Conservation (phyloP, 805 yeast species). For the Citeromyces matritensis region DNA sequence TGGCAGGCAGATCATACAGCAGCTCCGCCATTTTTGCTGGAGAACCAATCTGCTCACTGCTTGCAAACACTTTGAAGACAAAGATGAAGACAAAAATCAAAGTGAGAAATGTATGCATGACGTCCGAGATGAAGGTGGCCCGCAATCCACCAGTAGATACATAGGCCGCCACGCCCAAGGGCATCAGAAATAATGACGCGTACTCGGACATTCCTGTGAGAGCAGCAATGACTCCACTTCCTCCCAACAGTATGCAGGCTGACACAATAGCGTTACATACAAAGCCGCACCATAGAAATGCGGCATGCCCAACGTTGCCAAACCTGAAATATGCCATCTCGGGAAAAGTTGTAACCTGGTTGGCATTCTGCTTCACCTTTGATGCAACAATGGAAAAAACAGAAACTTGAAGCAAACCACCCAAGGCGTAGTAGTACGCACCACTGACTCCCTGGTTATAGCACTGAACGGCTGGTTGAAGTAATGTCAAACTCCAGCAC, state of each 20-base stretch:
- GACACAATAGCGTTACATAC: constrained; percentile 12
- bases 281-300: constrained; percentile 8
- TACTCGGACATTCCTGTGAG: constrained; percentile 11
- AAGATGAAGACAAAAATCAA: constrained; percentile 14
- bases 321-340: constrained; percentile 12
- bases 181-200: constrained; percentile 13
- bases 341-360: constrained; percentile 10
- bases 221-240: constrained; percentile 13
- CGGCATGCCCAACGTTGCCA: constrained; percentile 8
- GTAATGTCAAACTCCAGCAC: constrained; percentile 12
- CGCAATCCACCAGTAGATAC: constrained; percentile 19
- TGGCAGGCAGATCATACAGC: constrained; percentile 6
- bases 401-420: constrained; percentile 9
- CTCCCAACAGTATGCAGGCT: constrained; percentile 13
- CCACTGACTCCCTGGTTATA: constrained; percentile 12
- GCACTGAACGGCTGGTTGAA: constrained; percentile 9
- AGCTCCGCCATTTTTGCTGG: constrained; percentile 13
- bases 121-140: constrained; percentile 18
- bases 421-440: constrained; percentile 10
- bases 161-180: constrained; percentile 17
- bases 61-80: constrained; percentile 12
- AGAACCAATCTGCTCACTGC: constrained; percentile 14
- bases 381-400: constrained; percentile 7
- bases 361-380: constrained; percentile 10
- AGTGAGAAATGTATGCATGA: constrained; percentile 16